These are phyloP conservation scores for Chalara sp. DNA, from an alignment of 2,329 filamentous ascomycete species.

Conservation along the genomic window DNA sequence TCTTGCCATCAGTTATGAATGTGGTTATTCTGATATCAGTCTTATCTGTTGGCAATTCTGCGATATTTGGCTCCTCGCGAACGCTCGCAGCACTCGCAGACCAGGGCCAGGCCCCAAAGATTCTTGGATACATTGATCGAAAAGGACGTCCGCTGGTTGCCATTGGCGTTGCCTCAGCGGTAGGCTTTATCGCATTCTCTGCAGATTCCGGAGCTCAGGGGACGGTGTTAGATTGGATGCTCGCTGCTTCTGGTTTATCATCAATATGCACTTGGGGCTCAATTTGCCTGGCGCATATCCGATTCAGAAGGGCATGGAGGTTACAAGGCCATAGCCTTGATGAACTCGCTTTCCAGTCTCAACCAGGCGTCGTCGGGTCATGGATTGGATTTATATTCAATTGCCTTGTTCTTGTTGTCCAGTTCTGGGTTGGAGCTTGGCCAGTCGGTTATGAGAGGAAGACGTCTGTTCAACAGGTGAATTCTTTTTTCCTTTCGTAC, in stretches of 20 bases:
- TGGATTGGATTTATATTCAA: conserved; percentile 77
- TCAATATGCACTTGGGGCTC: conserved; percentile 76
- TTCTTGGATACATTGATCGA: conserved; percentile 76
- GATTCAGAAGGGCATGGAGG: conserved; percentile 78
- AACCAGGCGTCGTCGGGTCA: conserved; percentile 72
- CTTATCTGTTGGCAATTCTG: conserved; percentile 84
- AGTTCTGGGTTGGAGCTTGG: conserved; percentile 83
- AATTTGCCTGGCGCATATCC: conserved; percentile 87
- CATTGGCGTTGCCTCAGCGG: conserved; percentile 56
- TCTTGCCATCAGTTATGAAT: conserved; percentile 86
- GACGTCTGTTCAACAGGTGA: conserved; percentile 39
- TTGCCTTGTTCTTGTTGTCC: conserved; percentile 65
- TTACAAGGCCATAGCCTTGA: conserved; percentile 60
- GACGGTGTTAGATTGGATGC: conserved; percentile 71
- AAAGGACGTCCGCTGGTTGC: conserved; percentile 72
- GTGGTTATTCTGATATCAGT: conserved; percentile 89
- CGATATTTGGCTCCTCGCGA: conserved; percentile 84
- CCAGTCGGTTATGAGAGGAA: conserved; percentile 54
- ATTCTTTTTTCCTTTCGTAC: conserved; percentile 69
- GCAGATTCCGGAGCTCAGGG: conserved; percentile 50
- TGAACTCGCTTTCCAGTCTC: conserved; percentile 75
- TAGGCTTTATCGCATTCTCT: conserved; percentile 75
- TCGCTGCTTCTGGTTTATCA: conserved; percentile 65
- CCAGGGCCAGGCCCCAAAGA: conserved; percentile 71
- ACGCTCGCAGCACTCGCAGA: conserved; percentile 87